Base-by-base conservation (phyloP, 306 rosid genomes). In the Cucumis melo region DNA sequence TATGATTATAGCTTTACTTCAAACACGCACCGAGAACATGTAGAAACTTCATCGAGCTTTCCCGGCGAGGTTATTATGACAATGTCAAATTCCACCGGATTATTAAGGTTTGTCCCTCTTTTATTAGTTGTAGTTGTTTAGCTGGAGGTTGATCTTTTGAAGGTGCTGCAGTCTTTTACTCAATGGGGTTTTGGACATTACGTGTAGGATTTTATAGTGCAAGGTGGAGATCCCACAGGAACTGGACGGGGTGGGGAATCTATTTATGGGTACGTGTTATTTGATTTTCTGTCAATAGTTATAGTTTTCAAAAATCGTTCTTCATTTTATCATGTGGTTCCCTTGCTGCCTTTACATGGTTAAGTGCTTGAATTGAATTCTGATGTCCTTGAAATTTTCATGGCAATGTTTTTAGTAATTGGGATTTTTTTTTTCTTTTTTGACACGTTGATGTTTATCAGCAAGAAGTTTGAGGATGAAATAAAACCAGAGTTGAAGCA, bases 181-280 rank as follows among this genome's bases (percentile, higher is more conserved):
- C 5, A 3, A 61, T 76, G 68, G 16, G 59, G n/a, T 68, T 46
- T 29, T 80, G 74, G 73, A 78, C 15, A 41, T 42, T 86, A 77
- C 84, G 75, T 74, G n/a, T 81, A 94, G 99, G 99, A 95, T 63
- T 95, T 95, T 86, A 86, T 95, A 24, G 96, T 95, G 34, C 99
- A 95, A 92, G 97, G 98, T 76, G 99, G 99, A 41, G 99, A 95
- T 90, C 99, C 99, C 55, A 90, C 98, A 41, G 99, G 99, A 67
- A 95, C 99, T 23, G 99, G 99, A 89, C 88, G 99, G 58, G 99
- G 99, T 79, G 99, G 99, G 80, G 97, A 92, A 64, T 95, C 99
- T 70, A 95, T 95, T 44, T 95, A 92, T 76, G 99, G 99, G 99
- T 95, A 88, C 39, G 17, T 17, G 9, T 72, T 75, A n/a, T 8